A percentile compares a stretch with the other conserved stretches of the same genome.
Conservation (phyloP, 2,329 filamentous ascomycete species). For the Parafenestella ontariensis region DNA sequence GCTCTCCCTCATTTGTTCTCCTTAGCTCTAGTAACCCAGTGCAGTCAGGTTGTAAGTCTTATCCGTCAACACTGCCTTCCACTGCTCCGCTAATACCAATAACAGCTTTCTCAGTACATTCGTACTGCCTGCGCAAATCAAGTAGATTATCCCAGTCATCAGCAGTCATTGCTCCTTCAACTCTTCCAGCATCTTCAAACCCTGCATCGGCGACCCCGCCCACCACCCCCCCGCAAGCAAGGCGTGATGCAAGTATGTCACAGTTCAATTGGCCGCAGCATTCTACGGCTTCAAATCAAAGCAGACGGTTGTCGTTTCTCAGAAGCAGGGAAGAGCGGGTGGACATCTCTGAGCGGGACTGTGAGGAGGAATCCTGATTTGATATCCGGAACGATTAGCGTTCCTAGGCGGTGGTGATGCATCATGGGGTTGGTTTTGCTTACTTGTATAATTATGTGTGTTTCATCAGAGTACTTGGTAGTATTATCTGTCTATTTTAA, state of each 20-base stretch:
- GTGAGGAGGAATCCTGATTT: neutral
- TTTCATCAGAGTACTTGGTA: too few relatives aligned
- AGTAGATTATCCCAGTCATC: neutral
- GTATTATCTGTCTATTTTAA: too few relatives aligned
- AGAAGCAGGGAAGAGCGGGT: neutral
- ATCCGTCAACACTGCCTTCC: neutral
- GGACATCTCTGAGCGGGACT: neutral
- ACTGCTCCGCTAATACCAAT: neutral
- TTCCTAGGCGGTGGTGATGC: too few relatives aligned
- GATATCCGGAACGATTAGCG: too few relatives aligned
- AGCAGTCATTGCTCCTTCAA: neutral
- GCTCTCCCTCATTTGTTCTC: neutral
- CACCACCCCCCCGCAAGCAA: neutral
- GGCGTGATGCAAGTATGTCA: neutral
- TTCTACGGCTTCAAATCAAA: neutral
- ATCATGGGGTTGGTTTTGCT: too few relatives aligned
- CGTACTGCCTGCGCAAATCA: neutral
- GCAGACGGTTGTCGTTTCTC: neutral
- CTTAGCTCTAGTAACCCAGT: neutral
- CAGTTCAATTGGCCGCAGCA: neutral
- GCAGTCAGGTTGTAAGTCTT: neutral
- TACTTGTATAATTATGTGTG: too few relatives aligned
- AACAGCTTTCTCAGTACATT: neutral
- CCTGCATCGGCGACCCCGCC: neutral
- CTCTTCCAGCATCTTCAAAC: neutral